These are phyloP conservation scores for Betula pendula DNA, from an alignment of 306 rosid genomes.

Conservation along the genomic window DNA sequence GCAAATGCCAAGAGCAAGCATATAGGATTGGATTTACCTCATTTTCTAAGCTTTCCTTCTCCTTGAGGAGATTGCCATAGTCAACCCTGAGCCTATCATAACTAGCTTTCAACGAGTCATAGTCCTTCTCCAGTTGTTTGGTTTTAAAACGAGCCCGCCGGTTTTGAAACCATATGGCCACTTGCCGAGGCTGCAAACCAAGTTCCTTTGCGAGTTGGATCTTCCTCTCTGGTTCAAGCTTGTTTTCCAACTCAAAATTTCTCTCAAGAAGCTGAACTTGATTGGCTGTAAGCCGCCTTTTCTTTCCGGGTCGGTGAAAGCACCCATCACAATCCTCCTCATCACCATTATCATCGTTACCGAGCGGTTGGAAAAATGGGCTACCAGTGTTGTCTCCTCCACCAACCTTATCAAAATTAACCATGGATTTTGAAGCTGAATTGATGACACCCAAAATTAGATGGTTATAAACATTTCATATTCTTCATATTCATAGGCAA, in stretches of 20 bases:
- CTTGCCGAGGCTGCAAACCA: conserved; percentile 90
- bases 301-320: conserved; percentile 69
- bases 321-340: conserved; percentile 63
- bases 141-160: conserved; percentile 78
- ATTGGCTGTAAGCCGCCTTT: conserved; percentile 66
- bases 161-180: conserved; percentile 95
- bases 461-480: neutral
- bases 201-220: conserved; percentile 77
- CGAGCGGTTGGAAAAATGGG: conserved; percentile 47
- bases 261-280: conserved; percentile 82
- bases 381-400: conserved; percentile 42
- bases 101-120: conserved; percentile 60
- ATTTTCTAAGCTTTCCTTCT: conserved; percentile 50
- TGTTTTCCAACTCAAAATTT: conserved; percentile 72
- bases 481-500: neutral
- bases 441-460: conserved; percentile 1
- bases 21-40: conserved; percentile 48
- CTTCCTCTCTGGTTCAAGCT: conserved; percentile 90
- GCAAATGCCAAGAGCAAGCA: too few species aligned
- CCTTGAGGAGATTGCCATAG: conserved; percentile 58
- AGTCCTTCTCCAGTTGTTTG: conserved; percentile 75
- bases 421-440: conserved; percentile 69
- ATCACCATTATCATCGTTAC: conserved; percentile 54
- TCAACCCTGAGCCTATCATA: conserved; percentile 59
- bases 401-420: conserved; percentile 52